Conservation (phyloP, 2,329 filamentous ascomycete genomes). For the Pezicula neosporulosa region DNA sequence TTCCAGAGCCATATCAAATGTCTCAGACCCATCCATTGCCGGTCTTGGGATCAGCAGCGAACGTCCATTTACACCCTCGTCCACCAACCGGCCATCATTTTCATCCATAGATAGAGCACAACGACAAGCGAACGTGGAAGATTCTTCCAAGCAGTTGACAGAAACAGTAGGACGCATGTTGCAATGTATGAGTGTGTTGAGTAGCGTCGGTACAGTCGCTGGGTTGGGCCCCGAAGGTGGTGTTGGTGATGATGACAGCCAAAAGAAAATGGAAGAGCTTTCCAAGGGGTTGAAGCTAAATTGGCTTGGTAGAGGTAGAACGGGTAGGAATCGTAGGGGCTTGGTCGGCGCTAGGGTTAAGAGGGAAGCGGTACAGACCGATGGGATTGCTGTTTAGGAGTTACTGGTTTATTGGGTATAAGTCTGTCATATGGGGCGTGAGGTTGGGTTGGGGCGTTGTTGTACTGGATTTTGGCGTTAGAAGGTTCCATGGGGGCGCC, state of each 20-base stretch:
- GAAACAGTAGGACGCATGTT: slow-evolving; percentile 95
- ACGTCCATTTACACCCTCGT: slow-evolving; percentile 26
- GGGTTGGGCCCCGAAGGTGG: slow-evolving; percentile 7
- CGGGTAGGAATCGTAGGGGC: slow-evolving; percentile 82
- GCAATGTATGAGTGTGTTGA: slow-evolving; percentile 90
- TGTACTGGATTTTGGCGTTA: too few species aligned
- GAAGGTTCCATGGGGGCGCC: too few species aligned
- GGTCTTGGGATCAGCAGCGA: slow-evolving; percentile 20
- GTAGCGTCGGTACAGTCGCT: slow-evolving; percentile 53
- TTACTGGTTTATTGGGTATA: background rate
- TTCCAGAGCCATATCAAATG: slow-evolving; percentile 83
- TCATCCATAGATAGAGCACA: slow-evolving; percentile 14
- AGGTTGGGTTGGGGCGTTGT: too few species aligned
- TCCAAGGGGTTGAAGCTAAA: slow-evolving; percentile 91
- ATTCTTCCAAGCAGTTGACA: slow-evolving; percentile 73
- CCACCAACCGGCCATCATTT: slow-evolving; percentile 20
- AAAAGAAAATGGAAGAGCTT: slow-evolving; percentile 77
- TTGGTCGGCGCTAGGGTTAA: slow-evolving; percentile 56
- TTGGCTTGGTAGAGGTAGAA: slow-evolving; percentile 88
- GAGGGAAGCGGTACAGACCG: slow-evolving; percentile 4
- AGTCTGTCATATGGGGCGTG: too few species aligned
- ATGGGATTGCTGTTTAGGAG: slow-evolving; percentile 5
- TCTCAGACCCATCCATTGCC: slow-evolving; percentile 44
- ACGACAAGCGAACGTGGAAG: slow-evolving; percentile 53
- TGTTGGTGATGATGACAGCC: slow-evolving; percentile 60